Conservation (phyloP, 768 basidiomycete species). For the Sporobolomyces phaffii region DNA sequence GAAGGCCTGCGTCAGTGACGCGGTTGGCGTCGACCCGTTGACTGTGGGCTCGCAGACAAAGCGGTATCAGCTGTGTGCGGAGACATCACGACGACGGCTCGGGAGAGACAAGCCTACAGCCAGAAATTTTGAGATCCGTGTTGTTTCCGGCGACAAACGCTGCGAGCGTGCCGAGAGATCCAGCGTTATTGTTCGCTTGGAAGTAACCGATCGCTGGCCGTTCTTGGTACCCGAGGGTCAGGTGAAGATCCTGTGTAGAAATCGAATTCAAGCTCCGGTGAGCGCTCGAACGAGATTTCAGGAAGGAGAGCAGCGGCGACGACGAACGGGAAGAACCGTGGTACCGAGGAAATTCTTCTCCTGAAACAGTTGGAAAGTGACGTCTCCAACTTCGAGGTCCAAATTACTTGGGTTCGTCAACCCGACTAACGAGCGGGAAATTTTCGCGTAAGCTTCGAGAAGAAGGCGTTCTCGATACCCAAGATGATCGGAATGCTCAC, state of each 20-base stretch:
- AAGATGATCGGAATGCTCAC: too few relatives aligned
- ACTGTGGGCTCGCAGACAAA: background rate
- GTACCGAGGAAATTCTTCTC: conserved; percentile 58
- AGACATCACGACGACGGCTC: too few relatives aligned
- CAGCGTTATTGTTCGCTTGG: conserved; percentile 58
- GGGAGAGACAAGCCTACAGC: background rate
- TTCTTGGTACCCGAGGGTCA: conserved; percentile 24
- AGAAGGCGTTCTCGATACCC: too few relatives aligned
- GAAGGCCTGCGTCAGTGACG: conserved; percentile 60
- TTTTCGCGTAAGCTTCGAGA: too few relatives aligned
- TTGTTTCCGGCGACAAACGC: conserved; percentile 61
- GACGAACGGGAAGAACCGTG: conserved; percentile 56
- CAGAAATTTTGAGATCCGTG: conserved; percentile 22
- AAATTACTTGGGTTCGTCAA: conserved; percentile 67
- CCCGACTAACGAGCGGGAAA: too few relatives aligned
- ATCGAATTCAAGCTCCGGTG: too few relatives aligned
- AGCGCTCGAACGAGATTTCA: too few relatives aligned
- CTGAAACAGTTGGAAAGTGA: conserved; percentile 58
- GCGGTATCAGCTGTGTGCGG: too few relatives aligned
- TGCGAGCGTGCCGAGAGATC: conserved; percentile 60
- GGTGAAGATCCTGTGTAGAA: conserved; percentile 13
- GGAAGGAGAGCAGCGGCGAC: conserved; percentile 52
- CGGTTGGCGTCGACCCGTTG: conserved; percentile 57
- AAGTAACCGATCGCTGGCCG: conserved; percentile 18
- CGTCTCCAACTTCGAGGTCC: conserved; percentile 48